Base-by-base conservation (phyloP, 2,329 filamentous ascomycete genomes). In the Hypomyces perniciosus region DNA sequence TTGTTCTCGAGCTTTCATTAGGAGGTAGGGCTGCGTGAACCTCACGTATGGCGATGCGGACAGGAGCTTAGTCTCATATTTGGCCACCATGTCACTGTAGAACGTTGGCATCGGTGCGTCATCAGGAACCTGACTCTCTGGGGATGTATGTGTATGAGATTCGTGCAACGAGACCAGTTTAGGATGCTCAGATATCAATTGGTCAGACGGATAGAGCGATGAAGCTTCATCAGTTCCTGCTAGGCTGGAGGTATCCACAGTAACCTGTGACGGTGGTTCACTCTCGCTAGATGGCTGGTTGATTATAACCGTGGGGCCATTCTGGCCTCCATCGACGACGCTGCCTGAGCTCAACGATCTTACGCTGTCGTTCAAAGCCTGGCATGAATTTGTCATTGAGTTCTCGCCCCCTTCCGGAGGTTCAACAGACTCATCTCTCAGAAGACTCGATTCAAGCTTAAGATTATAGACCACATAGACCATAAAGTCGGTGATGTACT, bases 381-480 rank as follows among this genome's bases (percentile, higher is more conserved):
- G 49, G 59, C 66, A 37, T 61, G 76, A 61, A 45, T 63, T 73
- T 64, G 69, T 63, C 54, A 70, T 56, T 1, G 68, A 71, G 33
- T 55, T 58, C 3, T 81, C 77, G 7, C 77, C 72, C 29, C 79
- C 78, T 1, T 80, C 77, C 1, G 90, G 90, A 26, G 95, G 85
- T 55, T 91, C 81, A 12, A 95, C 86, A 59, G 90, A 95, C 61
- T 95, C 91, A 65, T 99, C 93, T 47, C 89, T 81, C 79, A 99
- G 88, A 42, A 99, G 74, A 59, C 88, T 96, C 1, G 93, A 96
- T 69, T 99, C 93, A 10, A 99, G 78, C 64, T 95, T 96, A 48
- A 99, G 76, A 61, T 96, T 99, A 70, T 99, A 99, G 9, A 97
- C 91, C 20, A 99, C 95, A 60, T 97, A 99, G 35, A 95, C 87